These are phyloP conservation scores for Drosera capensis DNA, from an alignment of 148 eudicot species.

Conservation along the genomic window DNA sequence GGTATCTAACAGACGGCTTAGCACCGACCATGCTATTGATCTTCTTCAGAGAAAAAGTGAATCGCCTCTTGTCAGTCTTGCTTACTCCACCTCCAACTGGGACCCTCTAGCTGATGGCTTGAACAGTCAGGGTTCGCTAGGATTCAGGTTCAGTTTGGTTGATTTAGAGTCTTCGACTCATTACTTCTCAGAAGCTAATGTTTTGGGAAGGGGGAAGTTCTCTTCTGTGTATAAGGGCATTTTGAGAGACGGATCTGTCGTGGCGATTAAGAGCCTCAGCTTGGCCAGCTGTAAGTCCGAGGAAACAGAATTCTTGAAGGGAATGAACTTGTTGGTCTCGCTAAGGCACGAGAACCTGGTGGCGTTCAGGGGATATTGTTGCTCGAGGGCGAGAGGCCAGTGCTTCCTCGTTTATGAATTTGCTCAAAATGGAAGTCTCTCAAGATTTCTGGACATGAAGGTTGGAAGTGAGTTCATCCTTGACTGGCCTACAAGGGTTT, in stretches of 20 bases:
- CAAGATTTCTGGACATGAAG: conserved; percentile 29
- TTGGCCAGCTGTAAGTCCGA: conserved; percentile 41
- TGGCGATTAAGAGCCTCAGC: conserved; percentile 38
- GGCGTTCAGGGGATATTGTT: conserved; percentile 36
- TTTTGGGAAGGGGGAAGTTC: conserved; percentile 43
- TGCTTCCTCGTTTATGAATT: conserved; percentile 47
- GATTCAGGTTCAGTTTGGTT: conserved; percentile 35
- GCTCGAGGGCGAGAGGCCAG: conserved; percentile 50
- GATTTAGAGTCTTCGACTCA: conserved; percentile 57
- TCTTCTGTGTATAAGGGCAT: conserved; percentile 47
- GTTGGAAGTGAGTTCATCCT: conserved; percentile 12
- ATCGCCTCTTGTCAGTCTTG: neutral
- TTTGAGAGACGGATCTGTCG: conserved; percentile 32
- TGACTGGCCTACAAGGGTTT: conserved; percentile 62
- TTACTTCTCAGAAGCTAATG: conserved; percentile 34
- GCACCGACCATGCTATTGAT: neutral
- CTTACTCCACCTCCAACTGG: neutral
- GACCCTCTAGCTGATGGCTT: neutral
- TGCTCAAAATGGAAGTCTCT: conserved; percentile 34
- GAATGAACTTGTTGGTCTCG: conserved; percentile 36
- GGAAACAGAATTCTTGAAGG: conserved; percentile 40
- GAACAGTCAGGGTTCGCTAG: neutral
- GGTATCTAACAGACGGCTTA: neutral
- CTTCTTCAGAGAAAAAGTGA: neutral
- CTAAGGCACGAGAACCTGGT: conserved; percentile 45